Percentiles rank a stretch among this genome's conserved stretches.
phyloP scores from a whole-genome alignment of 805 yeast genomes.

The Schwanniomyces polymorphus region DNA sequence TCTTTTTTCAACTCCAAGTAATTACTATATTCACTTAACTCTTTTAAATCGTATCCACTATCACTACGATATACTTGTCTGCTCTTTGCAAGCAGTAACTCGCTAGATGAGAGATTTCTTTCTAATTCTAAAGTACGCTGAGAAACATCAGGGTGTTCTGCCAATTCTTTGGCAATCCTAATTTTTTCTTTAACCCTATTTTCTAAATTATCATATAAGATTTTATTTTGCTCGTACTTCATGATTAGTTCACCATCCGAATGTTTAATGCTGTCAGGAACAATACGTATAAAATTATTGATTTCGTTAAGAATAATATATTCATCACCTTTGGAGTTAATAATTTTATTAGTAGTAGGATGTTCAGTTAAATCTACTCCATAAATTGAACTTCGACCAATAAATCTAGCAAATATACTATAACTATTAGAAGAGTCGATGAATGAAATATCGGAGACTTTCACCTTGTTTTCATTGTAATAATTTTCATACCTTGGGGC shows the following conservation, averaged over 20 bases:
- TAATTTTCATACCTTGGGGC: slow-evolving; percentile 13
- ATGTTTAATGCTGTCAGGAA: slow-evolving; percentile 16
- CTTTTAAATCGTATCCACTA: slow-evolving; percentile 7
- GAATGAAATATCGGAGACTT: slow-evolving; percentile 28
- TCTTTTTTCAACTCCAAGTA: slow-evolving; percentile 11
- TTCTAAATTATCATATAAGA: slow-evolving; percentile 22
- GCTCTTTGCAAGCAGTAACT: slow-evolving; percentile 8
- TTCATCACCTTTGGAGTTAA: slow-evolving; percentile 39
- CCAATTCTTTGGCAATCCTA: slow-evolving; percentile 20
- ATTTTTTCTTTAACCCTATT: slow-evolving; percentile 27
- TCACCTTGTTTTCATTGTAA: slow-evolving; percentile 1
- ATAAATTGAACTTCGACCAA: slow-evolving; percentile 38
- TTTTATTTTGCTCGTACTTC: slow-evolving; percentile 17
- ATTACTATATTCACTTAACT: slow-evolving; percentile 8
- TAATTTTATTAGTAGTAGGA: slow-evolving; percentile 22
- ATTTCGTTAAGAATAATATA: slow-evolving; percentile 36
- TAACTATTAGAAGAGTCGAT: slow-evolving; percentile 27
- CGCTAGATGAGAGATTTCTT: slow-evolving; percentile 4
- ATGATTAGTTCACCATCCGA: slow-evolving; percentile 15
- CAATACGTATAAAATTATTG: slow-evolving; percentile 22
- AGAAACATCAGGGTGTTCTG: slow-evolving; percentile 10
- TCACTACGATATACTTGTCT: slow-evolving; percentile 18
- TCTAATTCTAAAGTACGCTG: slow-evolving; percentile 12
- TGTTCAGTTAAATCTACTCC: slow-evolving; percentile 13
- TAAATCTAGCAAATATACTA: slow-evolving; percentile 35